Evolutionary conservation across 139 green algal genomes (phyloP).

Genomic region (Spirogloea muscicola): DNA sequence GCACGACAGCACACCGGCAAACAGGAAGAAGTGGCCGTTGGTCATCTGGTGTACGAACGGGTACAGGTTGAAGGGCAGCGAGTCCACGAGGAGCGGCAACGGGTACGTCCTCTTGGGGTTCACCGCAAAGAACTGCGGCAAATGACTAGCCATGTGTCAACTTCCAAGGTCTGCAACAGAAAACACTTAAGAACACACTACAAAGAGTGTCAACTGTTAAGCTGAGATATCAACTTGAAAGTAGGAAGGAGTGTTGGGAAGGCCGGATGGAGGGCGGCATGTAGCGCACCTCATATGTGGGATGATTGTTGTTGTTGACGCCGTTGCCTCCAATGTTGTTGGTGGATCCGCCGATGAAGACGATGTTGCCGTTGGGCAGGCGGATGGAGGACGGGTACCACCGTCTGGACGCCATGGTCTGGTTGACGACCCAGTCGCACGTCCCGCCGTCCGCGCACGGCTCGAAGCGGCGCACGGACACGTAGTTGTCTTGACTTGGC

Average conservation of each 20-base stretch:
- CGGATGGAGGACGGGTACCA: constrained; percentile 7
- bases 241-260: background rate
- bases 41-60: constrained; percentile 18
- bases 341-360: constrained; percentile 5
- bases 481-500: background rate
- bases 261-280: background rate
- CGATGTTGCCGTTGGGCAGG: constrained; percentile 1
- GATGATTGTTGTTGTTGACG: constrained; percentile 1
- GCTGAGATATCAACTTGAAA: background rate
- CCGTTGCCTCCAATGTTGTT: constrained; percentile 1
- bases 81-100: background rate
- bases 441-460: background rate
- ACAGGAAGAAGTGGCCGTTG: constrained; percentile 5
- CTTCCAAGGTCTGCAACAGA: background rate
- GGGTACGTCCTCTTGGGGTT: constrained; percentile 5
- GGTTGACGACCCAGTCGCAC: background rate
- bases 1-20: background rate
- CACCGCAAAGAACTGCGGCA: background rate
- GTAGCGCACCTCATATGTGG: constrained; percentile 7
- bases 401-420: background rate
- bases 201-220: background rate
- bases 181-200: background rate
- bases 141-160: no score
- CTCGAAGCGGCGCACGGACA: constrained; percentile 7
- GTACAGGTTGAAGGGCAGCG: constrained; percentile 16